These are phyloP conservation scores for Fusarium euwallaceae DNA, from an alignment of 2,329 filamentous ascomycete genomes.

Conservation along the genomic window DNA sequence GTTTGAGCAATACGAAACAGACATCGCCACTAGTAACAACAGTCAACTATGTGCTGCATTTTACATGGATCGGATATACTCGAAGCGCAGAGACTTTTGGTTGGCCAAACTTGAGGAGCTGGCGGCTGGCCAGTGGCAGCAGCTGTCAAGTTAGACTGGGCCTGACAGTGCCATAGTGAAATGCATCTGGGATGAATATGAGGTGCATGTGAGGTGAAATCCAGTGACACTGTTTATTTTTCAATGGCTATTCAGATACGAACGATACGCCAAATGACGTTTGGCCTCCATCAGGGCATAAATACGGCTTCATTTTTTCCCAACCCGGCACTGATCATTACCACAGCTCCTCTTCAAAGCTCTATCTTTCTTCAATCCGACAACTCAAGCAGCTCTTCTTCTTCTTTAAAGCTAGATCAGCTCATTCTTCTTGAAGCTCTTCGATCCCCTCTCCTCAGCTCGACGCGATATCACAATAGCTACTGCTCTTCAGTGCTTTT, in stretches of 20 bases:
- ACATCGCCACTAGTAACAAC: conserved; percentile 43
- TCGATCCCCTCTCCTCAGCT: neutral
- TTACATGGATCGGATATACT: conserved; percentile 49
- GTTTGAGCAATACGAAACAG: conserved; percentile 52
- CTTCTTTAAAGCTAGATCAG: neutral
- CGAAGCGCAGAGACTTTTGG: conserved; percentile 50
- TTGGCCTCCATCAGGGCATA: neutral
- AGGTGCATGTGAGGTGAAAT: neutral
- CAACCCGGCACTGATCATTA: neutral
- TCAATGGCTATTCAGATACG: neutral
- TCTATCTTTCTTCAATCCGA: neutral
- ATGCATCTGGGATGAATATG: neutral
- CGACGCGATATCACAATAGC: neutral
- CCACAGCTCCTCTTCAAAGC: neutral
- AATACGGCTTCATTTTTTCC: neutral
- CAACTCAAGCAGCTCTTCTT: neutral
- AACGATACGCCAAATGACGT: neutral
- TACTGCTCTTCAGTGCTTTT: neutral
- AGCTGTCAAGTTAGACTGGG: neutral
- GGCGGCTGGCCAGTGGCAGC: neutral
- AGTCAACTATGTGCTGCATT: conserved; percentile 44
- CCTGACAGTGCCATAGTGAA: neutral
- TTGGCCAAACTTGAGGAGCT: conserved; percentile 35
- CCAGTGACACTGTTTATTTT: neutral
- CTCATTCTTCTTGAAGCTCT: neutral